Conservation (phyloP, 2,329 filamentous ascomycete species). For the Xylariales sp. region DNA sequence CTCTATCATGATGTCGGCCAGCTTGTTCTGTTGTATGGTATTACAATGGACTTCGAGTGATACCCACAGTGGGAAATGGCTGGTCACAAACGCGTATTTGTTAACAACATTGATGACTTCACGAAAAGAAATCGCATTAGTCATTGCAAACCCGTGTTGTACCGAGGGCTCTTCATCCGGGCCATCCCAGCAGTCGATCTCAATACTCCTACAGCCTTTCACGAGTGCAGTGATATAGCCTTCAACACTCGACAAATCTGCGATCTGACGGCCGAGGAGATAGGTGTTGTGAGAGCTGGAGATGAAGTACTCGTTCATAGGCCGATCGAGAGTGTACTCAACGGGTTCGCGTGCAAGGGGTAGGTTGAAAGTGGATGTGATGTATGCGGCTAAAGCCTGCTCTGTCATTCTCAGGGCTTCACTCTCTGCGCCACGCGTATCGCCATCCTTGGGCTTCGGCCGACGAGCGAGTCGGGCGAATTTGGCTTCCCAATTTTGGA, state of each 20-base stretch:
- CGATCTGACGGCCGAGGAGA: constrained; percentile 83
- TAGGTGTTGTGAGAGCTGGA: constrained; percentile 99
- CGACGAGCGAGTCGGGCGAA: constrained; percentile 68
- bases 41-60: constrained; percentile 95
- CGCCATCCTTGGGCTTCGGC: constrained; percentile 42
- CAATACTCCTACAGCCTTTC: constrained; percentile 88
- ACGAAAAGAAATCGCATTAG: constrained; percentile 80
- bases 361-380: constrained; percentile 70
- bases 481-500: constrained; percentile 61
- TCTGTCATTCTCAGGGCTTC: constrained; percentile 65
- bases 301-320: constrained; percentile 95
- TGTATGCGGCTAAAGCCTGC: constrained; percentile 70
- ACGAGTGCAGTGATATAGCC: constrained; percentile 88
- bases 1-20: constrained; percentile 85
- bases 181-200: constrained; percentile 98
- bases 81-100: constrained; percentile 86
- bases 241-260: constrained; percentile 86
- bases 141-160: constrained; percentile 85
- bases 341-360: constrained; percentile 58
- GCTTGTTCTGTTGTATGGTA: constrained; percentile 72
- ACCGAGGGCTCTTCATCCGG: constrained; percentile 82
- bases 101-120: constrained; percentile 92
- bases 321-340: constrained; percentile 66
- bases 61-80: constrained; percentile 85
- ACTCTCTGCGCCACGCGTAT: constrained; percentile 37